phyloP scores from a whole-genome alignment of 2,329 filamentous ascomycete genomes.

The Phialophora tarda region DNA sequence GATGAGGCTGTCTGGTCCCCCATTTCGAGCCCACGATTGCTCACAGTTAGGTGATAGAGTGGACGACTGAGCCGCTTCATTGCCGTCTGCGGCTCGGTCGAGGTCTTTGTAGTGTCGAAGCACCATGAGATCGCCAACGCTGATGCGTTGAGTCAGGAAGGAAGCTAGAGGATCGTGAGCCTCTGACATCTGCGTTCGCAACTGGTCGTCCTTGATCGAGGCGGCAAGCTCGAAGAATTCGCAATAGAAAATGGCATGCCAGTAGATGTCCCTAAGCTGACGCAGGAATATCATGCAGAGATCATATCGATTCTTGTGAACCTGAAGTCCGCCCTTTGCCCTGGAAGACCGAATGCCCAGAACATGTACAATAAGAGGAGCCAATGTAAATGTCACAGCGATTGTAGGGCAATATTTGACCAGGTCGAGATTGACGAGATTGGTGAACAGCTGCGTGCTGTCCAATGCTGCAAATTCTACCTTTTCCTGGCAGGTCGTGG shows the following conservation, averaged over 20 bases:
- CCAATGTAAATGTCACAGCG: constrained; percentile 14
- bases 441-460: constrained; percentile 16
- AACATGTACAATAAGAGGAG: constrained; percentile 17
- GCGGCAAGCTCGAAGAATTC: constrained; percentile 19
- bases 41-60: neutral
- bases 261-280: constrained; percentile 17
- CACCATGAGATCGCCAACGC: constrained; percentile 19
- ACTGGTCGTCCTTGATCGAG: constrained; percentile 12
- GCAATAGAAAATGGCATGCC: constrained; percentile 19
- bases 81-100: neutral
- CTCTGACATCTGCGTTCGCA: constrained; percentile 16
- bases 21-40: neutral
- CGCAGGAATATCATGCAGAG: constrained; percentile 17
- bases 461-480: constrained; percentile 16
- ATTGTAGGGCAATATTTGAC: constrained; percentile 16
- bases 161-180: constrained; percentile 18
- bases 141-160: constrained; percentile 17
- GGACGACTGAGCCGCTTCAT: neutral
- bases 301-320: constrained; percentile 17
- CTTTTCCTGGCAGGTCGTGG: constrained; percentile 13
- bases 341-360: constrained; percentile 8
- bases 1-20: neutral
- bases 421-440: constrained; percentile 19
- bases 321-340: constrained; percentile 8
- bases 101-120: constrained; percentile 16